phyloP scores from a whole-genome alignment of 495 filamentous ascomycete genomes.

The Tuber brumale region DNA sequence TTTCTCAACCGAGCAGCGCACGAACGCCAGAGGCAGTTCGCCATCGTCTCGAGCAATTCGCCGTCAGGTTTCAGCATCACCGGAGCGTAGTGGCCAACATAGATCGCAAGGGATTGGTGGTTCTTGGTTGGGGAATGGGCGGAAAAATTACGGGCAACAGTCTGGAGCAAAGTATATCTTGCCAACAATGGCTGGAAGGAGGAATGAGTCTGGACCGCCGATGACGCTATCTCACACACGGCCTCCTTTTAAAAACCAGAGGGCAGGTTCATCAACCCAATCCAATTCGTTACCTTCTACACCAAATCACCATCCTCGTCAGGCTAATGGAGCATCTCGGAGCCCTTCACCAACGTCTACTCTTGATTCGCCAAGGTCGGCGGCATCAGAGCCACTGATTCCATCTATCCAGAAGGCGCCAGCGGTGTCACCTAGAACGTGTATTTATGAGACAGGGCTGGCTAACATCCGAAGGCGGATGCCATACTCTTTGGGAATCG shows the following conservation, averaged over 20 bases:
- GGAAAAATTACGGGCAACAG: conserved; percentile 35
- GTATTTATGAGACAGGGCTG: conserved; percentile 76
- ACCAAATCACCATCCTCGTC: conserved; percentile 78
- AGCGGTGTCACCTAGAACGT: conserved; percentile 54
- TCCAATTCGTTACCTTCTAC: conserved; percentile 93
- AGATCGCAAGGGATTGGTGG: conserved; percentile 26
- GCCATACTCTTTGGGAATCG: conserved; percentile 80
- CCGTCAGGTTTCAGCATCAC: conserved; percentile 38
- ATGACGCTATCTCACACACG: conserved; percentile 28
- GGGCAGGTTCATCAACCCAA: conserved; percentile 51
- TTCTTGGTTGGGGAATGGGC: conserved; percentile 40
- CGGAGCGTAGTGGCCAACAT: conserved; percentile 28
- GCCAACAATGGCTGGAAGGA: conserved; percentile 39
- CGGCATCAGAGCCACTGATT: conserved; percentile 78
- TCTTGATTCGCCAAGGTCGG: conserved; percentile 82
- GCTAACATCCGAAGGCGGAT: conserved; percentile 70
- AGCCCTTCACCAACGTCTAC: conserved; percentile 74
- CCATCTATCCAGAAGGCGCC: conserved; percentile 56
- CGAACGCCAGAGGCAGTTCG: conserved; percentile 24
- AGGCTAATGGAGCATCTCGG: conserved; percentile 67
- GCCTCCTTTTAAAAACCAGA: conserved; percentile 24
- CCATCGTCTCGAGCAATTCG: conserved; percentile 34
- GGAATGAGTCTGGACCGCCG: conserved; percentile 32
- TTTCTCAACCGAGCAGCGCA: conserved; percentile 26
- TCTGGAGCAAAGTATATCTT: conserved; percentile 35